Evolutionary conservation across 257 asterid genomes (phyloP), one percentile per base, ranked within the genome.

Genomic region (Lycium barbarum): DNA sequence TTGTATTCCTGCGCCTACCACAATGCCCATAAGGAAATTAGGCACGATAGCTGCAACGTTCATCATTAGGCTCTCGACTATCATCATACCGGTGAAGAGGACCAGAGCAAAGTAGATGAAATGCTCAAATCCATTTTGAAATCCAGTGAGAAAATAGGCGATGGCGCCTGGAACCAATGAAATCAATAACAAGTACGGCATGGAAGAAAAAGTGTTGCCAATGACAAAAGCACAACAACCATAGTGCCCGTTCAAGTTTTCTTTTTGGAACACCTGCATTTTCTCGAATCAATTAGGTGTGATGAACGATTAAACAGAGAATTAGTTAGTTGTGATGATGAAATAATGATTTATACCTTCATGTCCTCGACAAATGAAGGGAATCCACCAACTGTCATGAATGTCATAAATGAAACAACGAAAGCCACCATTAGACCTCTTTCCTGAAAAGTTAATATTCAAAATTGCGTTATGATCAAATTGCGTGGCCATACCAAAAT

Each of bases 311-410:
- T 12, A 38, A 49, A 3, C 6, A 13, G 0, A 53, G 6, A 45
- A 51, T 12, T 57, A 3, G 35, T 14, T 70, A 10, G 35, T 22
- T 66, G 26, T 11, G 40, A 6, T 22, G 49, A 59, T 33, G 14
- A 6, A 43, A 36, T 9, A 10, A n/a, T 0, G 2, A 20, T 35
- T 17, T 15, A 18, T 57, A 90, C 92, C 89, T 92, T 92, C 93
- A 92, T 92, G 47, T 92, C 93, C 83, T 92, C 93, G 35, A 88
- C 91, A 43, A 92, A 88, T n/a, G 95, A 92, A 63, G 91, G 92
- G 86, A 92, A 90, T 57, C 95, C 93, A 43, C 93, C 91, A 12
- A 87, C 61, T 5, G 93, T 88, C 95, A 92, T 92, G 76, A 91
- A 88, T 15, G 93, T 91, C 73, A 91, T 83, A 88, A 92, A 92